Base-by-base conservation (phyloP, 1,284 basidiomycete species). In the Malassezia restricta region DNA sequence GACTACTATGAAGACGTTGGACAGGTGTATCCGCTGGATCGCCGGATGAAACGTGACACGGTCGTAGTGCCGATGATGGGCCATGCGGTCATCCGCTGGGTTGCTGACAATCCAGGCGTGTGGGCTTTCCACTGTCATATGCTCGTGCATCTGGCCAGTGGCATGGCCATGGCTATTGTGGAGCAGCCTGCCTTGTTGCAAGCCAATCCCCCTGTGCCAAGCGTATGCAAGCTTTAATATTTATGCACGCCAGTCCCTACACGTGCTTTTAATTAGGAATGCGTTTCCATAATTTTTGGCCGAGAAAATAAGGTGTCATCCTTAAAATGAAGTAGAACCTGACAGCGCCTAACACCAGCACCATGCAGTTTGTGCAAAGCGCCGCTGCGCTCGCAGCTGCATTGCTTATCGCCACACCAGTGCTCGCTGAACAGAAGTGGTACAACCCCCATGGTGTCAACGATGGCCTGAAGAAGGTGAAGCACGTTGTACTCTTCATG, bases 51-150 rank as follows among this genome's bases (percentile, higher is more conserved):
- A n/a, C 51, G 65, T 27, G 65, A 66, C 40, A 64, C 64, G 0
- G 59, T 66, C 30, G 45, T 56, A 0, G 58, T 66, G 6, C 63
- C 61, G 1, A 57, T 58, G 11, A 56, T 39, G 52, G 62, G 63
- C 39, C 63, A 64, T 51, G 61, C 58, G 9, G 63, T 58, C 1
- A 56, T 66, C 47, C 43, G 65, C 3, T 66, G 64, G 39, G 38
- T 57, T 6, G 63, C 63, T 6, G 65, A 66, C 47, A 66, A 66
- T 35, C 58, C 60, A 0, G 65, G 65, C 6, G 59, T 66, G 24
- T 65, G 64, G 63, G 54, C 65, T 0, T 58, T 66, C 46, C 59
- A 61, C 40, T 61, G 59, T 15, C 59, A 61, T 41, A 58, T 61
- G 45, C 43, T 61, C 14, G 57, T 61, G 15, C 59, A 61, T 37